Conservation (phyloP, 1,139 yeast genomes). For the Debaryomyces nepalensis region DNA sequence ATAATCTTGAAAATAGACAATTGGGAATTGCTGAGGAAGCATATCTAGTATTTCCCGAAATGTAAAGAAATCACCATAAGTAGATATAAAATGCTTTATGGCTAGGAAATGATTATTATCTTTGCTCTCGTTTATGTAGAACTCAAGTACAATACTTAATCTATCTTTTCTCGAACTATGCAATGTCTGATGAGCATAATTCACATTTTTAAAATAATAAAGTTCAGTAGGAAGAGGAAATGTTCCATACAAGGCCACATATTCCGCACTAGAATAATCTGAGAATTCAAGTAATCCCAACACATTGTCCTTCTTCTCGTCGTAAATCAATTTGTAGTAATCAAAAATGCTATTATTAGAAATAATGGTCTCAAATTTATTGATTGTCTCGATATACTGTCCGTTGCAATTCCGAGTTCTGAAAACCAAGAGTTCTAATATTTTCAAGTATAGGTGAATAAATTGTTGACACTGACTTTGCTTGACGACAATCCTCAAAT, state of each 20-base stretch:
- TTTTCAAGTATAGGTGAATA: slow-evolving; percentile 36
- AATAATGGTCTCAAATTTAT: background rate
- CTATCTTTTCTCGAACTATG: slow-evolving; percentile 7
- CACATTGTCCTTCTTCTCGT: slow-evolving; percentile 10
- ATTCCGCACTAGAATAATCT: slow-evolving; percentile 44
- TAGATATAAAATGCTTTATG: slow-evolving; percentile 36
- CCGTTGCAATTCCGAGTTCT: slow-evolving; percentile 8
- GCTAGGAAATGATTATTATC: slow-evolving; percentile 23
- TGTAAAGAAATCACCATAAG: slow-evolving; percentile 29
- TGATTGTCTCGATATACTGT: background rate
- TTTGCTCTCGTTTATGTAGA: slow-evolving; percentile 25
- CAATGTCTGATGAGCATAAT: background rate
- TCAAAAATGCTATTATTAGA: slow-evolving; percentile 10
- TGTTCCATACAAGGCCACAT: slow-evolving; percentile 27
- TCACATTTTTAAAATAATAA: slow-evolving; percentile 22
- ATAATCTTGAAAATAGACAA: slow-evolving; percentile 36
- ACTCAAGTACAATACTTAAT: slow-evolving; percentile 23
- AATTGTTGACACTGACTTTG: slow-evolving; percentile 36
- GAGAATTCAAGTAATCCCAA: slow-evolving; percentile 20
- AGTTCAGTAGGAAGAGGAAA: slow-evolving; percentile 28
- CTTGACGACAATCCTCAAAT: slow-evolving; percentile 29
- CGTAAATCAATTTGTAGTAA: slow-evolving; percentile 17
- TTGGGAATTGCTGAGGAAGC: slow-evolving; percentile 40
- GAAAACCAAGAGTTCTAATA: slow-evolving; percentile 36
- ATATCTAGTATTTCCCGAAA: slow-evolving; percentile 32